These are phyloP conservation scores for Cucumis hystrix DNA, from an alignment of 306 rosid species.

Conservation along the genomic window DNA sequence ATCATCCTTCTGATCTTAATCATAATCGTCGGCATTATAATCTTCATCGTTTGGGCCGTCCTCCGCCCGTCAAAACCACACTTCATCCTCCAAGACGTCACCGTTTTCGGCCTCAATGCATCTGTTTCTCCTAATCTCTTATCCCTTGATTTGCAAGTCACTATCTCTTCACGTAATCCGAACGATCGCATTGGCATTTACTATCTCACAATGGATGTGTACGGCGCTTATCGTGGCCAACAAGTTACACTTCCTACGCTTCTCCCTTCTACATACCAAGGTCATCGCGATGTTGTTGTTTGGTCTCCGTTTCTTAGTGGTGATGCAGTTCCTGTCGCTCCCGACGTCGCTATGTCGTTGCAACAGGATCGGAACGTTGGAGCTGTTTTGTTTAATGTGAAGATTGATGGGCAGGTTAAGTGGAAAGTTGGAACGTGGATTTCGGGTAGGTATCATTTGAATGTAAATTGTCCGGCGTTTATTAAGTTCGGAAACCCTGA, in stretches of 20 bases:
- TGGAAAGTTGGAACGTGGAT: constrained; percentile 78
- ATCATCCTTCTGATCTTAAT: not conserved
- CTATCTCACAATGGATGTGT: constrained; percentile 26
- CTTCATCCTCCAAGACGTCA: constrained; percentile 56
- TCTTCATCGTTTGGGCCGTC: constrained; percentile 43
- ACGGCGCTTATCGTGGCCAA: constrained; percentile 45
- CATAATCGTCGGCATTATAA: constrained; percentile 14
- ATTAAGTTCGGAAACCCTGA: constrained; percentile 21
- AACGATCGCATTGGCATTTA: constrained; percentile 46
- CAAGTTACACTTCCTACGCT: constrained; percentile 37
- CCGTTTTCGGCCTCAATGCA: constrained; percentile 43
- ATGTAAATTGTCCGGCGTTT: constrained; percentile 62
- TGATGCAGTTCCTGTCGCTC: constrained; percentile 34
- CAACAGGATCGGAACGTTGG: constrained; percentile 40
- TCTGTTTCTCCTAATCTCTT: constrained; percentile 25
- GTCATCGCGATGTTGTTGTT: constrained; percentile 37
- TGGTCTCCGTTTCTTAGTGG: constrained; percentile 71
- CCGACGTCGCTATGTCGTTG: constrained; percentile 17
- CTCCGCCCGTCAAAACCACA: constrained; percentile 48
- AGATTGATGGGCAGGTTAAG: constrained; percentile 39
- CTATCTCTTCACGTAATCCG: constrained; percentile 45
- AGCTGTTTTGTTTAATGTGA: constrained; percentile 27
- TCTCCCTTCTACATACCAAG: constrained; percentile 50
- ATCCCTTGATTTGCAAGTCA: constrained; percentile 34
- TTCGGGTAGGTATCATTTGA: constrained; percentile 45